Evolutionary conservation across 1,284 basidiomycete species (phyloP), one percentile per base, ranked within the genome.

Genomic region (Rhodofomes roseus): DNA sequence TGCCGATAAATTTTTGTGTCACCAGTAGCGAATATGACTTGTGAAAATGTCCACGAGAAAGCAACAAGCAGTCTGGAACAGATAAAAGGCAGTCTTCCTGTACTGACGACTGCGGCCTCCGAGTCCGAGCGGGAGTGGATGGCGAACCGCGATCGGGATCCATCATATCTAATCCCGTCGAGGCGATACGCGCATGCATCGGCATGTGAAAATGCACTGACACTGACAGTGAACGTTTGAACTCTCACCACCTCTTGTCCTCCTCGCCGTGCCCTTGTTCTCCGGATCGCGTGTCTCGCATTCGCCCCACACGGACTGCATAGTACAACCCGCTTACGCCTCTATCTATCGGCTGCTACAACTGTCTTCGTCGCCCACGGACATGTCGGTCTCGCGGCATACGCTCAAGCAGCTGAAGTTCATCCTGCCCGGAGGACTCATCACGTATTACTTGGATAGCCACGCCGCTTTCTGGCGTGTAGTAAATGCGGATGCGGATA

Each of bases 331-430:
- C 37, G 37, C 5, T 3, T 3, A 39, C 37, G 5, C 31, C 31
- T 34, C 31, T 4, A 34, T 34, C 4, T 11, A 34, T 34, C 31
- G 5, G 31, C 31, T 11, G 11, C 31, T 5, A 11, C 31, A 5
- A 5, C 31, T 5, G 31, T 34, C 31, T 34, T 39, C 7, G 16
- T 39, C 37, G 37, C 16, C 7, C 37, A 39, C 43, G 43, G 5
- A 36, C 18, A 52, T 52, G 50, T 68, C 65, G 23, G 62, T 73
- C 46, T 77, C 74, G 18, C 70, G 76, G 56, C 85, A 90, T 68
- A 82, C 83, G 1, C 70, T 83, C 57, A 79, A 81, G 57, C 88
- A 90, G 74, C 79, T 90, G 67, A 89, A 89, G 69, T 84, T 90
- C 58, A 83, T 90, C 46, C 68, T 90, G 18, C 88, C 89, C 16